Evolutionary conservation across 1,139 yeast genomes (phyloP).

Genomic region (Candida gigantensis): DNA sequence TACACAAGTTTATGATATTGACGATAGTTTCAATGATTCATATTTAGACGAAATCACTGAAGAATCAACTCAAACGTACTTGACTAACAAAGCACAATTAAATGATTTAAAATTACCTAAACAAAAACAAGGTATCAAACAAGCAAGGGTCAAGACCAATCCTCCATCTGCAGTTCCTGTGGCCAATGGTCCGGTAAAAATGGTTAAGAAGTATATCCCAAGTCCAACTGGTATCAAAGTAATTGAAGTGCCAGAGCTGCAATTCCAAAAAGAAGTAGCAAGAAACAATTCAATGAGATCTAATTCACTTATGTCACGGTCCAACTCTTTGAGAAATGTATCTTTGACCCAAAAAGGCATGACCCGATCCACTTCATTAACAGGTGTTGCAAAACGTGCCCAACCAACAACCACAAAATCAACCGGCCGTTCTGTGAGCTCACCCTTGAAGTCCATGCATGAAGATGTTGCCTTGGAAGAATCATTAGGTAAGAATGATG

Average conservation of each 20-base stretch:
- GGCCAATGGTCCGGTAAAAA: constrained; percentile 23
- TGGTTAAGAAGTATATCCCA: constrained; percentile 51
- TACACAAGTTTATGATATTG: constrained; percentile 24
- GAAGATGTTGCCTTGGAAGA: constrained; percentile 21
- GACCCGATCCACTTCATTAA: constrained; percentile 22
- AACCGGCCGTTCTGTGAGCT: constrained; percentile 8
- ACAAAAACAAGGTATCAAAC: constrained; percentile 1
- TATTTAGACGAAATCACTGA: constrained; percentile 32
- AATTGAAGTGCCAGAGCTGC: constrained; percentile 48
- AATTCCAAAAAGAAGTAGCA: constrained; percentile 39
- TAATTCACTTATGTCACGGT: constrained; percentile 18
- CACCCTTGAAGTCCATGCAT: constrained; percentile 15
- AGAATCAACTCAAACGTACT: constrained; percentile 20
- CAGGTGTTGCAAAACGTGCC: constrained; percentile 8
- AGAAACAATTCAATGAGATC: constrained; percentile 42
- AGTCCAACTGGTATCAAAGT: constrained; percentile 50
- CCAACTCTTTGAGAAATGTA: constrained; percentile 22
- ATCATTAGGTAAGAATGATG: constrained; percentile 13
- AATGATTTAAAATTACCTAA: constrained; percentile 25
- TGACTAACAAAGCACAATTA: constrained; percentile 25
- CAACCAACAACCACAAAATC: background rate
- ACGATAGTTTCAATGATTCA: constrained; percentile 32
- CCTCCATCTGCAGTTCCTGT: constrained; percentile 1
- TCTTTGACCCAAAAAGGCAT: constrained; percentile 16
- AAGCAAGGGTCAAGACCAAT: no score